Base-by-base conservation (phyloP, 169 alveolate genomes). In the Neospora caninum region DNA sequence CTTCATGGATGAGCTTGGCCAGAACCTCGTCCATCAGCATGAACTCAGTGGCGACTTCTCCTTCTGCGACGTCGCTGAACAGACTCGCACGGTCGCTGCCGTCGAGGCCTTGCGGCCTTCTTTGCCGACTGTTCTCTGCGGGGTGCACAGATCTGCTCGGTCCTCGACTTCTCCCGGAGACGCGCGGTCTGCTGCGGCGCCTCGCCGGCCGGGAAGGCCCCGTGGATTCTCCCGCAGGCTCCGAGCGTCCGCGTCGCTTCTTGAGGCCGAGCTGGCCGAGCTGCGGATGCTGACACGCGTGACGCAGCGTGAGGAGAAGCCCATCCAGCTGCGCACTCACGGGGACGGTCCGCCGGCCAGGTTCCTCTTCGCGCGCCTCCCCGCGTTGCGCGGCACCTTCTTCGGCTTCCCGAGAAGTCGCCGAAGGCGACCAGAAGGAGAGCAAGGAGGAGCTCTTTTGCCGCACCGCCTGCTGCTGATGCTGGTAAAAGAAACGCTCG, bases 251-350 rank as follows among this genome's bases (percentile, higher is more conserved):
- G 67, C 45, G 64, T 34, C 18, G 64, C 13, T 41, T 38, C 89
- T 38, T 80, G 36, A 92, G 86, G 58, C 97, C 96, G 92, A 94
- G 89, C 25, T 93, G 91, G 67, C 97, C 97, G 43, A 95, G 92
- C 95, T 95, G 97, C 13, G 97, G 97, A 69, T 95, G 97, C 54
- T 89, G 88, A 54, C 96, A 95, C 29, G 97, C 97, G 45, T 94
- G 96, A 49, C 97, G 94, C 80, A 95, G 95, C 95, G 92, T 92
- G 43, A 93, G 88, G 43, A 95, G 84, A 39, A 94, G 45, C 38
- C 83, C 88, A 36, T 88, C 96, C 92, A 95, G 87, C 42, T 94
- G 96, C 13, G 80, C 88, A 43, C 92, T 86, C 82, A 91, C 39
- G 9, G 49, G 31, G 16, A 27, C n/a, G 88, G 38, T 45, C 42